phyloP scores from a whole-genome alignment of 306 rosid genomes.

The Rosa multiflora region DNA sequence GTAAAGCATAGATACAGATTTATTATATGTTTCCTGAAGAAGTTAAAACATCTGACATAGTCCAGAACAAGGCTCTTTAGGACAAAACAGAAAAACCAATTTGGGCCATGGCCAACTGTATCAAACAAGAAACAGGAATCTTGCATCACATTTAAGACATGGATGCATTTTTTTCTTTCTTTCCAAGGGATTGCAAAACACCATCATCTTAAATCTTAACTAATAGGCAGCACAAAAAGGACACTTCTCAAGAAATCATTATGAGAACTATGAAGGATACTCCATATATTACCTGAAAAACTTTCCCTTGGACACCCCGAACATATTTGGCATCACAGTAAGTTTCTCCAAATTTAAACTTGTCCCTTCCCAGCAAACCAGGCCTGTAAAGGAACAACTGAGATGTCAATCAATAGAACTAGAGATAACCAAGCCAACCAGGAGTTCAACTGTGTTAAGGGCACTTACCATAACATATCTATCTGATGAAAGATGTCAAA shows the following conservation, averaged over 20 bases:
- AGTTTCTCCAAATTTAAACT: slow-evolving; percentile 76
- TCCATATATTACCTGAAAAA: slow-evolving; percentile 57
- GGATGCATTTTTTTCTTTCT: slow-evolving; percentile 13
- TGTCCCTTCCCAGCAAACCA: slow-evolving; percentile 80
- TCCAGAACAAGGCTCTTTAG: neutral
- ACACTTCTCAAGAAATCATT: neutral
- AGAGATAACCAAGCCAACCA: slow-evolving; percentile 16
- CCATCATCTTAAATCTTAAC: slow-evolving; percentile 16
- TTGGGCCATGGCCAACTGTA: neutral
- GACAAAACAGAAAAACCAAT: neutral
- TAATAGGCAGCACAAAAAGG: slow-evolving; percentile 10
- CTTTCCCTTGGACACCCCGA: slow-evolving; percentile 58
- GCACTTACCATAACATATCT: slow-evolving; percentile 86
- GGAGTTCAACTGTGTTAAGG: slow-evolving; percentile 27
- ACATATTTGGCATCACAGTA: slow-evolving; percentile 68
- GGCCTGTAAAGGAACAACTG: slow-evolving; percentile 59
- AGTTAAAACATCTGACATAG: neutral
- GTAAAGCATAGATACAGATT: neutral
- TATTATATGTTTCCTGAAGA: neutral
- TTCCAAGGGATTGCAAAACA: slow-evolving; percentile 24
- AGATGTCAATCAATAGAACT: slow-evolving; percentile 22
- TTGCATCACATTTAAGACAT: slow-evolving; percentile 24
- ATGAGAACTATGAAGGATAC: slow-evolving; percentile 1
- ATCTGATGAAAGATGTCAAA: slow-evolving; percentile 94
- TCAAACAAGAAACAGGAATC: slow-evolving; percentile 17